Conservation (phyloP, 2,329 filamentous ascomycete genomes). For the Exophiala alcalophila region DNA sequence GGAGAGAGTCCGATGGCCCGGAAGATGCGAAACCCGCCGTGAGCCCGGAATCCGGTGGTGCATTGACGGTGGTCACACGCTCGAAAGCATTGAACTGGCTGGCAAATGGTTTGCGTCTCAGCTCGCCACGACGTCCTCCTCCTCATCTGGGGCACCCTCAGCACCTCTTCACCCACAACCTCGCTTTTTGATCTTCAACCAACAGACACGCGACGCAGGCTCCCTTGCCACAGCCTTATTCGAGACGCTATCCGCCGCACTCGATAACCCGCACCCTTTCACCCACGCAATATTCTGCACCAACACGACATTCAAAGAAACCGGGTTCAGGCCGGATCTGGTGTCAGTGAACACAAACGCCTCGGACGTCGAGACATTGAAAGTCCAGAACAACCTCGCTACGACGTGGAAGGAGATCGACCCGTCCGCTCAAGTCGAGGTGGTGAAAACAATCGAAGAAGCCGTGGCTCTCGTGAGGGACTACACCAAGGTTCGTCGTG, state of each 20-base stretch:
- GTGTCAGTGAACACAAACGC: slow-evolving; percentile 61
- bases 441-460: slow-evolving; percentile 65
- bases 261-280: slow-evolving; percentile 53
- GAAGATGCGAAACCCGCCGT: slow-evolving; percentile 69
- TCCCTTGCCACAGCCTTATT: slow-evolving; percentile 64
- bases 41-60: slow-evolving; percentile 66
- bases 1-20: slow-evolving; percentile 64
- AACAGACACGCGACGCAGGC: slow-evolving; percentile 76
- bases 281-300: slow-evolving; percentile 75
- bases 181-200: slow-evolving; percentile 81
- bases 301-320: slow-evolving; percentile 64
- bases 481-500: slow-evolving; percentile 34
- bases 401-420: slow-evolving; percentile 58
- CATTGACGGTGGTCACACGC: slow-evolving; percentile 84
- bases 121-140: slow-evolving; percentile 38
- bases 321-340: slow-evolving; percentile 62
- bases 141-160: neutral
- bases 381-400: slow-evolving; percentile 67
- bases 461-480: slow-evolving; percentile 59
- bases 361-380: slow-evolving; percentile 56
- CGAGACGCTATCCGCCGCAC: slow-evolving; percentile 48
- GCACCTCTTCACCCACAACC: slow-evolving; percentile 29
- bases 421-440: slow-evolving; percentile 52
- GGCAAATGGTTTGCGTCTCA: slow-evolving; percentile 70
- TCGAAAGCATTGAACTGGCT: slow-evolving; percentile 74